Evolutionary conservation across 2,329 filamentous ascomycete species (phyloP).

Genomic region (Exophiala sp.): DNA sequence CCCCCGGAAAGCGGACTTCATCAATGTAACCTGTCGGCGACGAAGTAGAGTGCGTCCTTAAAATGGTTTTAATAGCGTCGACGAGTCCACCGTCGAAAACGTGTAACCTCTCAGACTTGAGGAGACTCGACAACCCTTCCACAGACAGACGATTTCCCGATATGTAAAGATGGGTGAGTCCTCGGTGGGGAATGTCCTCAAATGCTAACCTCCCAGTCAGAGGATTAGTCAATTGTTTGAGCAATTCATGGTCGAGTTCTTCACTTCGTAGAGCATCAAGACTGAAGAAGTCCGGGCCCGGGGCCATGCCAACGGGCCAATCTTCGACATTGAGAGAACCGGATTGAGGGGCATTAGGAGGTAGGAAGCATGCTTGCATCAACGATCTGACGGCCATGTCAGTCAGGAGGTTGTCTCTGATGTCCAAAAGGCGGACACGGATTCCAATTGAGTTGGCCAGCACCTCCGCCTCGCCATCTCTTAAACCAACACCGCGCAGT

Average conservation of each 20-base stretch:
- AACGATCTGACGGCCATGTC: conserved; percentile 50
- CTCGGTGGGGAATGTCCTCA: conserved; percentile 49
- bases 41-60: conserved; percentile 18
- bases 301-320: conserved; percentile 31
- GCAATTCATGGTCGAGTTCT: conserved; percentile 49
- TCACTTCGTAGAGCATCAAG: conserved; percentile 40
- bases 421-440: conserved; percentile 51
- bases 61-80: conserved; percentile 30
- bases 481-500: conserved; percentile 48
- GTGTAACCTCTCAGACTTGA: conserved; percentile 48
- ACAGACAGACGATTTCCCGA: conserved; percentile 52
- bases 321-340: conserved; percentile 30
- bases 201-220: conserved; percentile 51
- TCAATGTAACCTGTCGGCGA: conserved; percentile 25
- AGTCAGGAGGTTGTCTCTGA: conserved; percentile 53
- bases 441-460: conserved; percentile 48
- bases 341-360: conserved; percentile 24
- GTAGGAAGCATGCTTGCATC: conserved; percentile 47
- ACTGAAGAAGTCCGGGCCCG: conserved; percentile 37
- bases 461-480: conserved; percentile 49
- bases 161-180: conserved; percentile 57
- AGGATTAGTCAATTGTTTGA: conserved; percentile 44
- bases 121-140: conserved; percentile 50
- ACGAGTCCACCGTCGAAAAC: conserved; percentile 52
- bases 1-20: conserved; percentile 41